phyloP scores from a whole-genome alignment of 192 early-diverging fungal species.

The Pilaira anomala region DNA sequence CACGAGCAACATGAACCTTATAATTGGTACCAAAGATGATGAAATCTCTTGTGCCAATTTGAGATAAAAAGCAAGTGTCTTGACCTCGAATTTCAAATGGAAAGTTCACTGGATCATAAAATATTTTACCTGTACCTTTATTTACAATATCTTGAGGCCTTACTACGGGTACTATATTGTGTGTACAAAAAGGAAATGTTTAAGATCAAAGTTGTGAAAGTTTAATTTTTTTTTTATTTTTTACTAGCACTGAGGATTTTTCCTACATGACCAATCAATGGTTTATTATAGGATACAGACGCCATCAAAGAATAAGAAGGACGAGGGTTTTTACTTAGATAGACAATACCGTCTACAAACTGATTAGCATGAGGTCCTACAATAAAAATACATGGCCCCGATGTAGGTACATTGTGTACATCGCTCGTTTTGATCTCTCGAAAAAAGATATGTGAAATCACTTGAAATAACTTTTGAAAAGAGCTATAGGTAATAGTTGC shows the following conservation, averaged over 20 bases:
- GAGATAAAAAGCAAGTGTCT: slow-evolving; percentile 66
- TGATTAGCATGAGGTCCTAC: slow-evolving; percentile 78
- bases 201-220: neutral
- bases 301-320: slow-evolving; percentile 28
- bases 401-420: slow-evolving; percentile 73
- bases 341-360: slow-evolving; percentile 33
- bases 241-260: slow-evolving; percentile 34
- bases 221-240: neutral
- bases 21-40: slow-evolving; percentile 56
- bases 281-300: slow-evolving; percentile 23
- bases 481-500: slow-evolving; percentile 27
- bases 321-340: slow-evolving; percentile 23
- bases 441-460: slow-evolving; percentile 76
- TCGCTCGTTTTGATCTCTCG: slow-evolving; percentile 83
- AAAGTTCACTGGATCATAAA: slow-evolving; percentile 57
- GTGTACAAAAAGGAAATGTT: neutral
- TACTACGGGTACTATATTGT: slow-evolving; percentile 78
- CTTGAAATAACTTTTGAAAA: slow-evolving; percentile 56
- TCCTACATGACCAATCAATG: slow-evolving; percentile 29
- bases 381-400: slow-evolving; percentile 93
- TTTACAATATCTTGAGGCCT: slow-evolving; percentile 88
- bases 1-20: slow-evolving; percentile 62
- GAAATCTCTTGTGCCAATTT: slow-evolving; percentile 60
- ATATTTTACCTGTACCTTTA: slow-evolving; percentile 65
- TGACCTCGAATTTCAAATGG: slow-evolving; percentile 65